Percentiles rank a stretch among this genome's conserved stretches.
phyloP scores from a whole-genome alignment of 1,284 basidiomycete genomes.

The Ustilago trichophora region DNA sequence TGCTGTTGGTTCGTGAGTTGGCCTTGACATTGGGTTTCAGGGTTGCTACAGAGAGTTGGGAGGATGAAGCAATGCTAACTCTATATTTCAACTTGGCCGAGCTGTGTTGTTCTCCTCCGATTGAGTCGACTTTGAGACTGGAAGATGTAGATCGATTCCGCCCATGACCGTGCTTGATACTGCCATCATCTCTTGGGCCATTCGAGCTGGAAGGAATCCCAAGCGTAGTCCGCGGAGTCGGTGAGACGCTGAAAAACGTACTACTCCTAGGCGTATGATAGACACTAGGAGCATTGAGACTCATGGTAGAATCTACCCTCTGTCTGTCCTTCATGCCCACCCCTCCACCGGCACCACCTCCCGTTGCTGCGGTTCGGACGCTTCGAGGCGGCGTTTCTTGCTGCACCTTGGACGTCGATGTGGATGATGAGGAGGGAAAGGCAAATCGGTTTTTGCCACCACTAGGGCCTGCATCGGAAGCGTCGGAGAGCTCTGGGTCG shows the following conservation, averaged over 20 bases:
- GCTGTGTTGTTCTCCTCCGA: too few species aligned
- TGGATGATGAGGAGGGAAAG: not conserved
- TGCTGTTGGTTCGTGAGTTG: not conserved
- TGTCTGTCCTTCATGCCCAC: constrained; percentile 11
- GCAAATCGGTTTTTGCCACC: not conserved
- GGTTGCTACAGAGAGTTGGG: constrained; percentile 7
- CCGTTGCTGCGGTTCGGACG: too few species aligned
- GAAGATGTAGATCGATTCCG: not conserved
- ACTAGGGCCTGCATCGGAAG: not conserved
- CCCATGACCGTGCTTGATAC: not conserved
- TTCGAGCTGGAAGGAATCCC: not conserved
- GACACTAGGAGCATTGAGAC: constrained; percentile 34
- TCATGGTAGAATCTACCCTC: constrained; percentile 36
- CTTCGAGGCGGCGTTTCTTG: too few species aligned
- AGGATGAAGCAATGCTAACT: constrained; percentile 17
- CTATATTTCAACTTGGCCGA: too few species aligned
- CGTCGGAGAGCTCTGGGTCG: constrained; percentile 12
- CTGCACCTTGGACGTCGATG: too few species aligned
- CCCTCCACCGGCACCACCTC: too few species aligned
- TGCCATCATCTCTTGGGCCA: constrained; percentile 2
- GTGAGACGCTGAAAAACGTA: constrained; percentile 39
- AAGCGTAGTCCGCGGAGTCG: constrained; percentile 17
- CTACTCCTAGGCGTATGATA: constrained; percentile 58
- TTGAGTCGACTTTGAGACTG: not conserved
- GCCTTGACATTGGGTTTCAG: constrained; percentile 4